Evolutionary conservation across 2,329 filamentous ascomycete species (phyloP), one percentile per base, ranked within the genome.

Genomic region (Botrytis deweyae): DNA sequence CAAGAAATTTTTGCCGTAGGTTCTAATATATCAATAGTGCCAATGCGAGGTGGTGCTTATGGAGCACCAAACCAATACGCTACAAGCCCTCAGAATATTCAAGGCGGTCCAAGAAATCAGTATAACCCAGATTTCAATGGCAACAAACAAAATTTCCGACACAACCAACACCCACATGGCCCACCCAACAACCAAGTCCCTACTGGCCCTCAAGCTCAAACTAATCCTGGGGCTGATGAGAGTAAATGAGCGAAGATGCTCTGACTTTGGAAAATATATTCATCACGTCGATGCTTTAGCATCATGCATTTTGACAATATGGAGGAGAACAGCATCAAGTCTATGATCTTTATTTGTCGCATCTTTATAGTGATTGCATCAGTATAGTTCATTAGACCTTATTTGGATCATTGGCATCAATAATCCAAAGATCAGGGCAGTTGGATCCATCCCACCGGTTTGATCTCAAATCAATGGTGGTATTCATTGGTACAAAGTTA

Each of bases 21-120:
- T 85, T 83, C 82, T 82, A 82, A 81, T 72, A 76, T 76, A 49
- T 65, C 36, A 58, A 55, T 72, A 91, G 88, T 90, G 85, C 87
- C 86, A 75, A 86, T 87, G 79, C 88, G 89, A 78, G 87, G 90
- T 79, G 87, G 86, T 71, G 52, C 52, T 55, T 92, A 91, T 81
- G 87, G 85, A 77, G 88, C 87, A 71, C 84, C 85, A 49, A 89
- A 90, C 77, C 90, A 91, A 76, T 91, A 87, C 80, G 87, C 89
- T 72, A 88, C 87, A 52, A 92, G 90, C 78, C 90, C 90, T 69
- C 90, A 91, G 76, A 40, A 38, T 55, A 6, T 42, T 42, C 90
- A 91, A n/a, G 44, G 44, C 1, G 64, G 20, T 76, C 78, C 79
- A 74, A 83, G 85, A 78, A 89, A 91, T 80, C 88, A 91, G 78